Base-by-base conservation (phyloP, 768 basidiomycete species). In the Jaapia argillacea region DNA sequence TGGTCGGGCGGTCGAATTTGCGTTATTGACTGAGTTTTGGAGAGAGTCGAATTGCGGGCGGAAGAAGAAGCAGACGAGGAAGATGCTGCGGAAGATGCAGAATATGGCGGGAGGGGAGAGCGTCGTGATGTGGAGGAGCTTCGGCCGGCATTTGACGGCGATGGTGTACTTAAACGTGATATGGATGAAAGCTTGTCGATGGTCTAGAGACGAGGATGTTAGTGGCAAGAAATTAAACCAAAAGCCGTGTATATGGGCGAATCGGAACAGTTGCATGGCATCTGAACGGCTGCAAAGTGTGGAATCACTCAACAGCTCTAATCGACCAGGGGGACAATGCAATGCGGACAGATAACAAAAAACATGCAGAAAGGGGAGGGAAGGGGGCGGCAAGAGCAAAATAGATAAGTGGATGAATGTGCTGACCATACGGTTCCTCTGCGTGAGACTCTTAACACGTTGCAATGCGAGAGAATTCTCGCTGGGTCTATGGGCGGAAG, bases 361-460 rank as follows among this genome's bases (percentile, higher is more conserved):
- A 38, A 10, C 12, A 35, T 44, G 39, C 12, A 16, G 26, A 41
- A 43, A 23, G 42, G n/a, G 23, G 41, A 21, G 41, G 33, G 23
- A 14, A 14, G 28, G 28, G 28, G 28, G 28, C 16, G 28, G 28
- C 28, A 46, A 35, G 49, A 51, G 44, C 48, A 33, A 16, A 33
- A 33, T 33, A 33, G 28, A n/a, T n/a, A n/a, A n/a, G n/a, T n/a
- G n/a, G n/a, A n/a, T n/a, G n/a, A 42, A 38, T 48, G 18, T 1
- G 58, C 81, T 53, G 54, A 85, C 85, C 72, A 81, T 70, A 53
- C 79, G 73, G 63, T 84, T 88, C 44, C 83, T 70, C 53, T 85
- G 74, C 13, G 80, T 74, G 39, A 88, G 67, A 46, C 69, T 84
- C 62, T 72, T 77, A 24, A 82, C 82, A 36, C 83, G 70, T 57